Base-by-base conservation (phyloP, 108 stramenopile genomes). In the Conticribra guillardii region DNA sequence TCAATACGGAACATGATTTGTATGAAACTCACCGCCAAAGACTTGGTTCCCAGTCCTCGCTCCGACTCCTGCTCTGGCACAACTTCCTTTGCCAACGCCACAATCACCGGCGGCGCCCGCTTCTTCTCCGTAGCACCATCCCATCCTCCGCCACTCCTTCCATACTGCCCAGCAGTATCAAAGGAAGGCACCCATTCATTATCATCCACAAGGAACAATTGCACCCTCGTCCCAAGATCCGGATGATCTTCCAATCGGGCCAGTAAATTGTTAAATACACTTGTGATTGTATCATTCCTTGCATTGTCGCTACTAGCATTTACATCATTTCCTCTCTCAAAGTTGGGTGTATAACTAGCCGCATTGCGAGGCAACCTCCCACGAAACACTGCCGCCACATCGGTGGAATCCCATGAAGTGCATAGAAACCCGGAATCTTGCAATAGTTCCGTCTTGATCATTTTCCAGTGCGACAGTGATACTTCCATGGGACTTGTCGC, bases 161-260 rank as follows among this genome's bases (percentile, higher is more conserved):
- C 37, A 11, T 41, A 41, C 51, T 22, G n/a, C 9, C 45, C 15
- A 61, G 31, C 11, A 17, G 16, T 48, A 19, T 33, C 70, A 27
- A 58, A 11, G 1, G 68, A 21, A 41, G 56, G 65, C 16, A 56
- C 28, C 79, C 76, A 82, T 61, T 91, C 90, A 23, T 84, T 84
- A 63, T 91, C 93, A 22, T 77, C 71, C 29, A 88, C 50, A 7
- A 89, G 44, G 52, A 94, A 94, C 15, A 94, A 54, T 60, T 85
- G 87, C 0, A 94, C 60, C 32, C 74, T 60, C 26, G 79, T 77
- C 16, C 46, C 37, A 11, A 91, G 47, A 1, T 79, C 84, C 2
- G 57, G 41, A 51, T 79, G 65, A 24, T 75, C 52, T 52, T 71
- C 60, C 18, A 91, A 53, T 41, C 80, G 66, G 3, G 37, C 22